These are phyloP conservation scores for Penicillium psychrosexuale DNA, from an alignment of 2,329 filamentous ascomycete species.

Conservation along the genomic window DNA sequence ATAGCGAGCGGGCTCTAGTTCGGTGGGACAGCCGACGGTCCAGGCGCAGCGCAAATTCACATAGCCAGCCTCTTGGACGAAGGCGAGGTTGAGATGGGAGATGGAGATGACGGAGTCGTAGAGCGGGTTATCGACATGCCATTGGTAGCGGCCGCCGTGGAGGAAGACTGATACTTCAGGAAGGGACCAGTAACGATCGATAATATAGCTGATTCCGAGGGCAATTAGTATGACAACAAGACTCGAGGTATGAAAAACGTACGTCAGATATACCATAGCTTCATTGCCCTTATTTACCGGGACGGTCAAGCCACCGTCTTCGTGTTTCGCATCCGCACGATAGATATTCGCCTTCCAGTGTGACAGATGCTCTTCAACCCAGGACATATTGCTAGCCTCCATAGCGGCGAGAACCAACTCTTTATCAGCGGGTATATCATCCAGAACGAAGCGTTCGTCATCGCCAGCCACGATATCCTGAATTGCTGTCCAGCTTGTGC, in stretches of 20 bases:
- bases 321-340: conserved; percentile 38
- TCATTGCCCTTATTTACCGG: conserved; percentile 50
- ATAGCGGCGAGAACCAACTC: conserved; percentile 25
- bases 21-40: conserved; percentile 34
- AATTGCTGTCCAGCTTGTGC: neutral
- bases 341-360: conserved; percentile 35
- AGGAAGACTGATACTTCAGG: conserved; percentile 44
- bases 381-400: conserved; percentile 21
- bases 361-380: conserved; percentile 18
- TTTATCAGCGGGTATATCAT: conserved; percentile 2
- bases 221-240: neutral
- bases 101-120: conserved; percentile 29
- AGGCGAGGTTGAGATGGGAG: conserved; percentile 27
- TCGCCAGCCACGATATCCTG: neutral
- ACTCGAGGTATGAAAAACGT: neutral
- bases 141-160: conserved; percentile 44
- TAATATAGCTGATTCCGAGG: conserved; percentile 15
- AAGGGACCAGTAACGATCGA: conserved; percentile 36
- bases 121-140: conserved; percentile 35
- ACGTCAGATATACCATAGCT: conserved; percentile 51
- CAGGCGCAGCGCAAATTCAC: conserved; percentile 35
- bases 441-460: neutral
- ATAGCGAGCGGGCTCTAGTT: conserved; percentile 34
- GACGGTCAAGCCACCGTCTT: conserved; percentile 37
- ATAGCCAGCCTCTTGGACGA: conserved; percentile 34